These are phyloP conservation scores for Fusarium algeriense DNA, from an alignment of 2,329 filamentous ascomycete genomes.

Conservation along the genomic window DNA sequence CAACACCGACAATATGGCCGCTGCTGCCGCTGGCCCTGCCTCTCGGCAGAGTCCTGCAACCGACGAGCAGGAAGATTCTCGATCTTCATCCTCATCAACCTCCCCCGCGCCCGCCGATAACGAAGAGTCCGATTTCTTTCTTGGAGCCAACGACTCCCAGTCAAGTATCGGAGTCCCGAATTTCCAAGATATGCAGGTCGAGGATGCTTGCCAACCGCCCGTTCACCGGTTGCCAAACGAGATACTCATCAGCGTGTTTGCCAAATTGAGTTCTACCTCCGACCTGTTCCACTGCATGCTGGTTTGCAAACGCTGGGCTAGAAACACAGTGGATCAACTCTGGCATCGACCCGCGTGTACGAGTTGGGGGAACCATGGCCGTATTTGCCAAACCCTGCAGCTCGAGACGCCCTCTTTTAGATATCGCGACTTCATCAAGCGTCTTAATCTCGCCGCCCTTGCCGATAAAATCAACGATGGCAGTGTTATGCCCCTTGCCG, in stretches of 20 bases:
- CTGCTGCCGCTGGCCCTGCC: slow-evolving; percentile 32
- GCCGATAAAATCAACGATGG: slow-evolving; percentile 85
- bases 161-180: slow-evolving; percentile 89
- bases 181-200: slow-evolving; percentile 79
- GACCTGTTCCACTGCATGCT: slow-evolving; percentile 92
- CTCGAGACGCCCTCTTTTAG: slow-evolving; percentile 83
- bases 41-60: slow-evolving; percentile 38
- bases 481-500: slow-evolving; percentile 82
- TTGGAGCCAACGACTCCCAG: slow-evolving; percentile 89
- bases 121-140: slow-evolving; percentile 94
- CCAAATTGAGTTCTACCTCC: slow-evolving; percentile 79
- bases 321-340: slow-evolving; percentile 90
- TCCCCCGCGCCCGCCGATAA: slow-evolving; percentile 82
- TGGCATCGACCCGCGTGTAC: slow-evolving; percentile 96
- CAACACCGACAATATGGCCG: slow-evolving; percentile 41
- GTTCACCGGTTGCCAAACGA: slow-evolving; percentile 91
- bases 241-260: slow-evolving; percentile 92
- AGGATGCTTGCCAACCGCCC: slow-evolving; percentile 78
- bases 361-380: slow-evolving; percentile 83
- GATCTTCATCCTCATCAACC: slow-evolving; percentile 76
- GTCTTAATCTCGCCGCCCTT: slow-evolving; percentile 88
- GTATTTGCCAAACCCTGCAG: slow-evolving; percentile 83
- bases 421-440: slow-evolving; percentile 90
- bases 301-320: slow-evolving; percentile 93
- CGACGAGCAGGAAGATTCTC: slow-evolving; percentile 64